These are phyloP conservation scores for Candida labiduridarum DNA, from an alignment of 1,139 yeast species.

Conservation along the genomic window DNA sequence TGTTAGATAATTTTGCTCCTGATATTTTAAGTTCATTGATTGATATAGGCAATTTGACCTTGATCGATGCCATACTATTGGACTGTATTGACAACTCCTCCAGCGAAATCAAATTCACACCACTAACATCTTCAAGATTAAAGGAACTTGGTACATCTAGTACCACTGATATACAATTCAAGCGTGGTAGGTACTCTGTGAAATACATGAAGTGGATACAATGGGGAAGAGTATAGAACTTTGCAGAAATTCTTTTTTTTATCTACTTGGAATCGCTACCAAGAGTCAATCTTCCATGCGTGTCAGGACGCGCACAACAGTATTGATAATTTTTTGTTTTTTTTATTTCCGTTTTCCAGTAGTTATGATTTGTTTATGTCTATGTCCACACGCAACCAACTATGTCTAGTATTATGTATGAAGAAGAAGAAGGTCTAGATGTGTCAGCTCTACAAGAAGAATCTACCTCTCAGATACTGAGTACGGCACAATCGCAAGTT, in stretches of 20 bases:
- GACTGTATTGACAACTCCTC: not conserved
- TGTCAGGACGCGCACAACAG: not conserved
- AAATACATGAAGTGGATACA: slow-evolving; percentile 28
- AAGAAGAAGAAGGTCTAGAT: slow-evolving; percentile 5
- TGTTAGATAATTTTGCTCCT: slow-evolving; percentile 11
- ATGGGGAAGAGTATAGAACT: not conserved
- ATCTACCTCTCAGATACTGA: not conserved
- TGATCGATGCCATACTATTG: not conserved
- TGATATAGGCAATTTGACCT: slow-evolving; percentile 5
- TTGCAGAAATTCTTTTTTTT: no score
- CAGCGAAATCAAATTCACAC: not conserved
- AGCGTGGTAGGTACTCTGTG: slow-evolving; percentile 44
- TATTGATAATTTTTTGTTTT: not conserved
- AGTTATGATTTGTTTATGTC: not conserved
- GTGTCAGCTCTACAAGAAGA: not conserved
- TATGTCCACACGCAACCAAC: not conserved
- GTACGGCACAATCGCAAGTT: not conserved
- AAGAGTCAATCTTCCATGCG: not conserved
- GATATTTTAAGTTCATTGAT: slow-evolving; percentile 8
- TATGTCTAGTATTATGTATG: slow-evolving; percentile 4
- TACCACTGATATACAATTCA: slow-evolving; percentile 33
- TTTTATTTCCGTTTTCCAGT: not conserved
- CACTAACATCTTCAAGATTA: not conserved
- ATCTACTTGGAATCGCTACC: not conserved
- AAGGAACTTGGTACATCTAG: slow-evolving; percentile 19